Conservation (phyloP, 2,329 filamentous ascomycete species). For the Fusarium sarcochroum region DNA sequence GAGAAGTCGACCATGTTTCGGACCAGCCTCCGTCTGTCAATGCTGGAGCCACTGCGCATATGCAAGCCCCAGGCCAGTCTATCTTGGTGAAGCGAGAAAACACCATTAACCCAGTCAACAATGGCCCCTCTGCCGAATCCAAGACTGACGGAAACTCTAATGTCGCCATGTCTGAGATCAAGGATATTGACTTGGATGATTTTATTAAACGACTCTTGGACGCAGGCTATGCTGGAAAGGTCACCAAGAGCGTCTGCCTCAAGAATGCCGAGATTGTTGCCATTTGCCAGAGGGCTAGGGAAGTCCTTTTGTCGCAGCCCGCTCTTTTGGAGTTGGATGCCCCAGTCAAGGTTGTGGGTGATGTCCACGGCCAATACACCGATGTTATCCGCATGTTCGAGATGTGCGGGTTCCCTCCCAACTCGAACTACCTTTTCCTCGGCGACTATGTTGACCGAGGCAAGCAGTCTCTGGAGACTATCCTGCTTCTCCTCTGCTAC, state of each 20-base stretch:
- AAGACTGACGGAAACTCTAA: slow-evolving; percentile 62
- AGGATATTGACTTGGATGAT: slow-evolving; percentile 94
- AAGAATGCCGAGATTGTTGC: slow-evolving; percentile 98
- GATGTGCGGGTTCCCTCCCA: slow-evolving; percentile 98
- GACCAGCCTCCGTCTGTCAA: slow-evolving; percentile 84
- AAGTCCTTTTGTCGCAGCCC: slow-evolving; percentile 91
- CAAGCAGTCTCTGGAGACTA: slow-evolving; percentile 99
- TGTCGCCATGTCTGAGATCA: slow-evolving; percentile 91
- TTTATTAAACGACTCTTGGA: slow-evolving; percentile 96
- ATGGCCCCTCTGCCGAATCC: slow-evolving; percentile 58
- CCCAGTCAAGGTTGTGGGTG: slow-evolving; percentile 99
- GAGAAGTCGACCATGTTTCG: slow-evolving; percentile 95
- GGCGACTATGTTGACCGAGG: slow-evolving; percentile 99
- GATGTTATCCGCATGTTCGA: slow-evolving; percentile 97
- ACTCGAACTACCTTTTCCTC: slow-evolving; percentile 99
- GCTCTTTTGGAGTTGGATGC: slow-evolving; percentile 92
- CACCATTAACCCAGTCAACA: slow-evolving; percentile 75
- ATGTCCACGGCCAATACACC: slow-evolving; percentile 99
- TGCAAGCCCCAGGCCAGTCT: slow-evolving; percentile 84
- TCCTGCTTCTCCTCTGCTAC: slow-evolving; percentile 95
- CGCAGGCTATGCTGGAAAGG: slow-evolving; percentile 94
- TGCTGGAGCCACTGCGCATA: slow-evolving; percentile 68
- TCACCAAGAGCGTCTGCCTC: slow-evolving; percentile 96
- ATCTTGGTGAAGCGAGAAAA: slow-evolving; percentile 89
- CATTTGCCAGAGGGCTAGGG: slow-evolving; percentile 89